These are phyloP conservation scores for Colletotrichum sp. DNA, from an alignment of 2,329 filamentous ascomycete species.

Conservation along the genomic window DNA sequence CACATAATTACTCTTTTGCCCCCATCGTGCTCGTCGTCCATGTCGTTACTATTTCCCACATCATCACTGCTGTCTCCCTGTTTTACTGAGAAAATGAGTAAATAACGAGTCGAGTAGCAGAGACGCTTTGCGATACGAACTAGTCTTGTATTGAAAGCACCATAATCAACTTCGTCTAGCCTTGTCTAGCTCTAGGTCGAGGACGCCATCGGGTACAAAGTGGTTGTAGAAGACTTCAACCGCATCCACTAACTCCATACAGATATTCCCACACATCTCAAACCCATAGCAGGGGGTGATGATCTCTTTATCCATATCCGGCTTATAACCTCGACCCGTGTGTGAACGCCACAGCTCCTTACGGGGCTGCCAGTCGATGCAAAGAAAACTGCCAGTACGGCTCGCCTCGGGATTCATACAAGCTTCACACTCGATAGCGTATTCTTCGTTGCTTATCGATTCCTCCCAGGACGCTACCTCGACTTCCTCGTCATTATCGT, in stretches of 20 bases:
- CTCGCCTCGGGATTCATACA: background rate
- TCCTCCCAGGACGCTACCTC: background rate
- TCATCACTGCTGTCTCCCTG: too few species aligned
- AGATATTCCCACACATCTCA: background rate
- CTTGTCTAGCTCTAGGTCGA: background rate
- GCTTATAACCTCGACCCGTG: background rate
- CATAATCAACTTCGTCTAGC: background rate
- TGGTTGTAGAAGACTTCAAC: background rate
- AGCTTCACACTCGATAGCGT: background rate
- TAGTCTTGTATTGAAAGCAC: too few species aligned
- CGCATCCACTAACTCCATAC: background rate
- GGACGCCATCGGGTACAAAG: background rate
- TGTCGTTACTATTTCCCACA: too few species aligned
- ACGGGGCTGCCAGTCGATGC: background rate
- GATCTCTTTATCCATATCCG: background rate
- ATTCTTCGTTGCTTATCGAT: background rate
- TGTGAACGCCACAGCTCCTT: background rate
- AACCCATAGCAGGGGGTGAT: background rate
- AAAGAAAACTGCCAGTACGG: background rate
- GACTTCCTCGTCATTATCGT: background rate
- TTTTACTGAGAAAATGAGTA: too few species aligned
- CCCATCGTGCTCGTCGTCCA: too few species aligned
- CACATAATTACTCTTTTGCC: too few species aligned
- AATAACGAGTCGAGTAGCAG: too few species aligned
- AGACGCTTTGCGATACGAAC: too few species aligned